Percentiles rank a stretch among this genome's conserved stretches.
Conservation (phyloP, 805 yeast species). For the Saitoella complicata region DNA sequence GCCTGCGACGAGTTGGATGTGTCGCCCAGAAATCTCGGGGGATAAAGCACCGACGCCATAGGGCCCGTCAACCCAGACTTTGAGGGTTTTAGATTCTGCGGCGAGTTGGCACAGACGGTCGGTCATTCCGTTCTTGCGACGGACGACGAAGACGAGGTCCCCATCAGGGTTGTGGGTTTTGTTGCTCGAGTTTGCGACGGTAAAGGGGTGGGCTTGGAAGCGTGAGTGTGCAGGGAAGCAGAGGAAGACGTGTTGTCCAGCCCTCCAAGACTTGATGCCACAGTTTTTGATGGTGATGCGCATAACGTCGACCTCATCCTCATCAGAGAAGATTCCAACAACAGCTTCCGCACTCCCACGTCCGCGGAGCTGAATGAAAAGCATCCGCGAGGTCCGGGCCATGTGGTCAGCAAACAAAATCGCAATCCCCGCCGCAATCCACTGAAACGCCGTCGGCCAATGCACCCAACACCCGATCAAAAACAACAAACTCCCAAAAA, state of each 20-base stretch:
- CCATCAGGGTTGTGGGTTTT: not conserved
- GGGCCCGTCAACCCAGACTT: slow-evolving; percentile 43
- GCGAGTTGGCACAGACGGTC: not conserved
- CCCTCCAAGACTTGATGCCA: not conserved
- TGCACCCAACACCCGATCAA: slow-evolving; percentile 45
- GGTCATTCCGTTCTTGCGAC: slow-evolving; percentile 4
- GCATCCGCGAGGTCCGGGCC: slow-evolving; percentile 37
- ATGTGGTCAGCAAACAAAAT: slow-evolving; percentile 60
- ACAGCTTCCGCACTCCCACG: too few relatives aligned
- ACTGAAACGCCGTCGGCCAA: slow-evolving; percentile 24
- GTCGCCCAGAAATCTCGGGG: slow-evolving; percentile 29
- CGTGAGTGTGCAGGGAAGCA: slow-evolving; percentile 4
- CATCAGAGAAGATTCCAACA: too few relatives aligned
- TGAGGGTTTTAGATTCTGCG: slow-evolving; percentile 12
- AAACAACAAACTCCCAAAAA: slow-evolving; percentile 36
- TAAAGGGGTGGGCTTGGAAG: slow-evolving; percentile 9
- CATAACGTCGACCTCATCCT: too few relatives aligned
- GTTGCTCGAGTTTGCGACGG: slow-evolving; percentile 3
- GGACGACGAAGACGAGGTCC: not conserved
- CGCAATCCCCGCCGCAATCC: slow-evolving; percentile 37
- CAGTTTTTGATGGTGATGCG: too few relatives aligned
- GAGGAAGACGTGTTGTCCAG: slow-evolving; percentile 12
- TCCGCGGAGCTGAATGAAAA: slow-evolving; percentile 8
- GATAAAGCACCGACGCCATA: slow-evolving; percentile 34
- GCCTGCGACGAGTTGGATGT: slow-evolving; percentile 37